Evolutionary conservation across 2,329 filamentous ascomycete species (phyloP), one percentile per base, ranked within the genome.

Genomic region (Basipetospora chlamydospora): DNA sequence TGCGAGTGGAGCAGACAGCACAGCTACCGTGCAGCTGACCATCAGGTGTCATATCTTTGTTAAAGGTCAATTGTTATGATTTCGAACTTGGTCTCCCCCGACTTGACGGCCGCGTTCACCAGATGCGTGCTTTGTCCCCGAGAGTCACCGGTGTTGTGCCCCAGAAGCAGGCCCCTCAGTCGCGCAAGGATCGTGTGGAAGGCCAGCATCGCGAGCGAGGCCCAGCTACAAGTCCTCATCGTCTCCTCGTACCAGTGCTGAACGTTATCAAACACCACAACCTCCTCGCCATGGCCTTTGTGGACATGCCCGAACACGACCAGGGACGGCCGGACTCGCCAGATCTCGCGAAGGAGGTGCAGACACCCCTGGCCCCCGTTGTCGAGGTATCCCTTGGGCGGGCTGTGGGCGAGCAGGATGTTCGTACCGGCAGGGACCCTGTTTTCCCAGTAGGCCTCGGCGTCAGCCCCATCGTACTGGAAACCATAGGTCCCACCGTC

Each of bases 331-430:
- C 35, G 31, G 15, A 32, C 29, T n/a, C 26, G 33, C 17, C 28
- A 39, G 6, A 39, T 12, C 34, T 13, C 28, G n/a, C 31, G 26
- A 5, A 36, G 26, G 0, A 62, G 43, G 28, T 49, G 39, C 10
- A 33, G 6, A 25, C 54, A 60, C 1, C 58, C 55, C 20, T 49
- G 43, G 1, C 46, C 47, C n/a, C n/a, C n/a, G 5, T 55, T 43
- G 42, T 61, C 59, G 7, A 61, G 46, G 39, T 62, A 55, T 1
- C 41, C 49, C 21, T 43, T 43, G 1, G 59, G 56, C 5, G 58
- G 58, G 1, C 47, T 47, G 40, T 61, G 59, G 3, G 58, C 62
- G 28, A 63, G 37, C 4, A 62, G 44, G 25, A 63, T 49, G 39
- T 62, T 57, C 3, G 47, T 47, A 3, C 49, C 41, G 2, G 45